A percentile compares a stretch with the other conserved stretches of the same genome.
phyloP scores from a whole-genome alignment of 139 green algal genomes.

The Chlorella sp. region DNA sequence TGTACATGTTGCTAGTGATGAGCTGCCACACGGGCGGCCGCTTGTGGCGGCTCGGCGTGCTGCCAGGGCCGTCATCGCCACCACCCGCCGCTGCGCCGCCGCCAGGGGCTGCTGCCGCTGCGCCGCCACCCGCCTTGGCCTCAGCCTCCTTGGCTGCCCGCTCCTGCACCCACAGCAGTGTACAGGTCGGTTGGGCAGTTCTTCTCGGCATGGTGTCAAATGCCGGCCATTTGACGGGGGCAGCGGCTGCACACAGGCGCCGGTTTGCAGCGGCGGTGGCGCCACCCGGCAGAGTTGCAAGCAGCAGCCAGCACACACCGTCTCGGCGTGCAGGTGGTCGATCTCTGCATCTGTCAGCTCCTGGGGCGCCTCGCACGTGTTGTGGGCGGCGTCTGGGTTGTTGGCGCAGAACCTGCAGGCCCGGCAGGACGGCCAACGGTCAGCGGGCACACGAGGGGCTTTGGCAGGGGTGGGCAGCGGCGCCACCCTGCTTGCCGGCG shows the following conservation, averaged over 20 bases:
- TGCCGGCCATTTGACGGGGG: too few relatives aligned
- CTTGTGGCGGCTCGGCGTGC: not conserved
- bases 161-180: too few relatives aligned
- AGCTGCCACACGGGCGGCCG: constrained; percentile 87
- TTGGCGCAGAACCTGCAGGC: constrained; percentile 80
- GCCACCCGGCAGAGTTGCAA: too few relatives aligned
- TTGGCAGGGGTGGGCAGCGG: not conserved
- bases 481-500: not conserved
- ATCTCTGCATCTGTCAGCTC: constrained; percentile 91
- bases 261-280: not conserved
- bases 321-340: constrained; percentile 60
- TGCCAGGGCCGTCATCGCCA: not conserved
- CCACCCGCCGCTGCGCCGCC: not conserved
- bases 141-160: too few relatives aligned
- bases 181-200: too few relatives aligned
- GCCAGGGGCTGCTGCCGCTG: not conserved
- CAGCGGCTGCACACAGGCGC: too few relatives aligned
- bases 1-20: constrained; percentile 83
- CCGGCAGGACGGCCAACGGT: not conserved
- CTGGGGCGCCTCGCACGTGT: constrained; percentile 79
- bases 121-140: too few relatives aligned
- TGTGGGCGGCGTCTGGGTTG: constrained; percentile 78
- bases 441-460: not conserved
- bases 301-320: constrained; percentile 18
- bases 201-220: too few relatives aligned